Conservation (phyloP, 805 yeast genomes). For the Blastobotrys mokoenaii region DNA sequence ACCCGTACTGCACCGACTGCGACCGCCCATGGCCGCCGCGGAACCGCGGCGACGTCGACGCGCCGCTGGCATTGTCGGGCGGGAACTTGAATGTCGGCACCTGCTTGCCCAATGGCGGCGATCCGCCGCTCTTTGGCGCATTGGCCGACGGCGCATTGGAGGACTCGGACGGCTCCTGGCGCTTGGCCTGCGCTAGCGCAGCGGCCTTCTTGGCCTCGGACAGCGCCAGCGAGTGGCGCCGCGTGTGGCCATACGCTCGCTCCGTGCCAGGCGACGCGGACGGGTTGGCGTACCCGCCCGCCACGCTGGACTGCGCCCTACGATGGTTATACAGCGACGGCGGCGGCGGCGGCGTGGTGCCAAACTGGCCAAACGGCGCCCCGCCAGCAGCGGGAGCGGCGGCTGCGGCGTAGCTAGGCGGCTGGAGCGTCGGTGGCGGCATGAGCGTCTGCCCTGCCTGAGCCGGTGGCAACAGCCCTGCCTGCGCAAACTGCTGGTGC, state of each 20-base stretch:
- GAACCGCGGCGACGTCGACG: too few relatives aligned
- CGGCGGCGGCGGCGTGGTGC: conserved; percentile 15
- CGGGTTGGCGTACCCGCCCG: too few relatives aligned
- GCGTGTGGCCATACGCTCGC: conserved; percentile 59
- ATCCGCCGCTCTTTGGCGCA: conserved; percentile 4
- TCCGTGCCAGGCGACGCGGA: too few relatives aligned
- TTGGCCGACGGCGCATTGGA: conserved; percentile 6
- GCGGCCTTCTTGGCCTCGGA: conserved; percentile 95
- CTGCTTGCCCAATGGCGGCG: not conserved
- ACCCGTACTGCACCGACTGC: conserved; percentile 13
- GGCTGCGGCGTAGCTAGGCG: conserved; percentile 5
- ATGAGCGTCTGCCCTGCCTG: conserved; percentile 11
- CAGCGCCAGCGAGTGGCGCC: conserved; percentile 88
- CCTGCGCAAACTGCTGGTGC: conserved; percentile 40
- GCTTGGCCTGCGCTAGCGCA: conserved; percentile 76
- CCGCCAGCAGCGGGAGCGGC: conserved; percentile 13
- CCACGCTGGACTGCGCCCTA: conserved; percentile 28
- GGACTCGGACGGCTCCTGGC: conserved; percentile 12
- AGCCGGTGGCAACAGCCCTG: conserved; percentile 20
- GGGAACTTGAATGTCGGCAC: conserved; percentile 22
- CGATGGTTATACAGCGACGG: conserved; percentile 21
- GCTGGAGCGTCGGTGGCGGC: conserved; percentile 9
- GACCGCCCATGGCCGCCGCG: conserved; percentile 13
- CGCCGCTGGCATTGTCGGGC: conserved; percentile 18
- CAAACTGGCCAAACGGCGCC: conserved; percentile 21